A percentile compares a stretch with the other conserved stretches of the same genome.
These are phyloP conservation scores for Cytospora piceicola DNA, from an alignment of 2,329 filamentous ascomycete species.

Conservation along the genomic window DNA sequence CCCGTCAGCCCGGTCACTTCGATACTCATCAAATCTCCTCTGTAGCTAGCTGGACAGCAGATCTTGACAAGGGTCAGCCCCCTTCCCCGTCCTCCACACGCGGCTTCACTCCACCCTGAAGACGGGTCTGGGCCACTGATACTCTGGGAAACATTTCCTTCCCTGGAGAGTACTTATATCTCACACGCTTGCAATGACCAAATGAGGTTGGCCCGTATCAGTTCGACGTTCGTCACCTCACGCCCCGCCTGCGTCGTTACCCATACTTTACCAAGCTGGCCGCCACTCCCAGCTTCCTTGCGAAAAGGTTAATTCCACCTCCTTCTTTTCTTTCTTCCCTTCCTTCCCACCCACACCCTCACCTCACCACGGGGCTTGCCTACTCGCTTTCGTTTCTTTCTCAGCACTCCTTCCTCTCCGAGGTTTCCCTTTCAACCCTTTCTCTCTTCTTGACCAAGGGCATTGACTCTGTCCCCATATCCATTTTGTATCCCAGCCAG, in stretches of 20 bases:
- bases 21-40: conserved; percentile 26
- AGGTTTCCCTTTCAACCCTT: conserved; percentile 21
- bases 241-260: conserved; percentile 46
- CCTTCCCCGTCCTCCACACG: conserved; percentile 23
- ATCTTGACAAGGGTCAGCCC: conserved; percentile 26
- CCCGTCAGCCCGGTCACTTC: conserved; percentile 19
- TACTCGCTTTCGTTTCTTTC: conserved; percentile 27
- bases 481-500: conserved; percentile 21
- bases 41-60: conserved; percentile 23
- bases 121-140: conserved; percentile 28
- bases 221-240: conserved; percentile 47
- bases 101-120: conserved; percentile 29
- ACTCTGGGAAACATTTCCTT: conserved; percentile 32
- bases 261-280: conserved; percentile 48
- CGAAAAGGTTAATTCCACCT: conserved; percentile 44
- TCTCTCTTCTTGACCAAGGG: conserved; percentile 11
- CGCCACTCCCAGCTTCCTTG: conserved; percentile 51
- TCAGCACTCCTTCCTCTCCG: conserved; percentile 25
- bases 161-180: conserved; percentile 37
- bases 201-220: conserved; percentile 51
- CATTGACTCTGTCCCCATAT: conserved; percentile 24
- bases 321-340: conserved; percentile 31
- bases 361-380: conserved; percentile 25
- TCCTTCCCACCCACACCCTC: conserved; percentile 18
- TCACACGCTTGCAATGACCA: conserved; percentile 44